Base-by-base conservation (phyloP, 2,329 filamentous ascomycete genomes). In the Colletotrichum orchidophilum region DNA sequence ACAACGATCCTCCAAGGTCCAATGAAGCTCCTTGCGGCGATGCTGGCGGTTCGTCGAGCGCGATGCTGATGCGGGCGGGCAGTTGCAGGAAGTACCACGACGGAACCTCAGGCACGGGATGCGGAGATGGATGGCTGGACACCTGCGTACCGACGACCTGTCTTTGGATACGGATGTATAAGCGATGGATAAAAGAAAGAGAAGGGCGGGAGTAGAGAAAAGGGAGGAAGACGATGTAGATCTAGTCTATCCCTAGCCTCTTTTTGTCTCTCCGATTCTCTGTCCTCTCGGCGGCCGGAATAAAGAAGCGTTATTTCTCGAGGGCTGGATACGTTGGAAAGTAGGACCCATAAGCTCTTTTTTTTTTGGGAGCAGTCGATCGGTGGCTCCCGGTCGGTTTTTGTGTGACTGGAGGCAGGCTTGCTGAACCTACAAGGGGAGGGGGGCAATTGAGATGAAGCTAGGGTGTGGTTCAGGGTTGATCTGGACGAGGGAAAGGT, bases 1-100 rank as follows among this genome's bases (percentile, higher is more conserved):
- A 82, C 78, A 83, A 81, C 11, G 31, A 61, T 82, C 80, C 80
- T 82, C 81, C 80, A 79, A 79, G 78, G 77, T 79, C 78, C 78
- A 80, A 85, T 87, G 77, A 82, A 83, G 87, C 86, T 78, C 79
- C 82, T 85, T 85, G 81, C 82, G 81, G 83, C 81, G 81, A 80
- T 84, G 83, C 77, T 82, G 81, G 81, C 82, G 79, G 79, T 79
- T 79, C 81, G 80, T 82, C 80, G 81, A 66, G 53, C 33, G 61
- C 80, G 80, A 80, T 79, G 81, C 79, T 78, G 81, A 55, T 78
- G 63, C 81, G 83, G 84, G 63, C 81, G 83, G 84, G 79, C 79
- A 81, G 80, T 80, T 85, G 85, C 84, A 87, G 77, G 80, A 76
- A 77, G 77, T 75, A 76, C 77, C 75, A 77, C 76, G 77, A 77